Base-by-base conservation (phyloP, 805 yeast species). In the Sugiyamaella boreocaroliniensis region DNA sequence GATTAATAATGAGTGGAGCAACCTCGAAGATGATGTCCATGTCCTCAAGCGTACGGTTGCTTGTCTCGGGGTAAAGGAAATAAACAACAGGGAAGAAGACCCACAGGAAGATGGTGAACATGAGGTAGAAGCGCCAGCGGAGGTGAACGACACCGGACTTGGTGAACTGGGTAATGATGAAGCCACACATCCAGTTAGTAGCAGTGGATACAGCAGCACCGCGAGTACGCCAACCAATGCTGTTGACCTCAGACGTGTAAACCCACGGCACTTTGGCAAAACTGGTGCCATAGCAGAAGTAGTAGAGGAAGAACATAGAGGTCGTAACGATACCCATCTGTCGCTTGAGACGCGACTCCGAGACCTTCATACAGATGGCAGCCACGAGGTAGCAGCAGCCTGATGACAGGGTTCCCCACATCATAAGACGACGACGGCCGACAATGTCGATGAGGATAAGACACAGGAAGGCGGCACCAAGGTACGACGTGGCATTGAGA, bases 1-100 rank as follows among this genome's bases (percentile, higher is more conserved):
- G 20, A 16, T 20, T 20, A 4, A 51, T 53, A 29, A 51, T 40
- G 14, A 50, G 16, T 6, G 47, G 34, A 12, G 40, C 42, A 3
- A 40, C 22, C 29, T 40, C 46, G 54, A 73, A 73, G 29, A 72
- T 70, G 50, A 62, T 62, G 11, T 73, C 73, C 43, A 72, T 71
- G 52, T 74, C 76, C 57, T 73, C 77, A 61, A 73, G 70, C 6
- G 75, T 67, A 55, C 67, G 64, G 19, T 75, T 74, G 15, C 66
- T 58, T 8, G 77, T 74, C 60, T 73, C 77, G 16, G 70, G 72
- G 63, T 62, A 72, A 53, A 65, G 59, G 55, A 68, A 61, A 54
- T 64, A 64, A 22, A 64, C 66, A 12, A 53, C 29, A 9, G 53
- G 52, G 34, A 48, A 34, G 45, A 43, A 50, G 40, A 26, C 18